Base-by-base conservation (phyloP, 2,329 filamentous ascomycete genomes). In the Aspergillus sp. region DNA sequence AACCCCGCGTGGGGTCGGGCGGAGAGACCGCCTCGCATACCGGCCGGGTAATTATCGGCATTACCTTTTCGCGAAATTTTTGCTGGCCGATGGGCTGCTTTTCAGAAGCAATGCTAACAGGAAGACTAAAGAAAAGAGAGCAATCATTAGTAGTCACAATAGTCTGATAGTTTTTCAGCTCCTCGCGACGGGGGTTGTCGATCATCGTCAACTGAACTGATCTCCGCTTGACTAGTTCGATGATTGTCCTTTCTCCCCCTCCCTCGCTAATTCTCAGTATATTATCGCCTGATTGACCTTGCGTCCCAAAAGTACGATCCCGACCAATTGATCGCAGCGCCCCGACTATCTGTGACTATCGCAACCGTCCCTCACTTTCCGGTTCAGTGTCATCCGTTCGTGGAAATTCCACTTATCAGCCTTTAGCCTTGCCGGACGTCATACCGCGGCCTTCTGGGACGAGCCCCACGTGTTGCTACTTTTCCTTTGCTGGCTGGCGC, bases 401-500 rank as follows among this genome's bases (percentile, higher is more conserved):
- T 47, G 17, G 36, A 59, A 62, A 54, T 44, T 57, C 42, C 44
- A 25, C 42, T 44, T 54, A 55, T 55, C 53, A 36, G 21, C 17
- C 23, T 44, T 30, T 55, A 30, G 53, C 39, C 13, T 60, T 65
- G 41, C 59, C 60, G 62, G 62, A 69, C 66, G 68, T 68, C 64
- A 68, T 70, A 55, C 65, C 59, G 61, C 63, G 62, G 60, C 59
- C 30, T 48, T 49, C 59, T 51, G 57, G 48, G 42, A 23, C 39
- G 41, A 47, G 48, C 66, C 68, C 64, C 66, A 69, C 66, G 65
- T 66, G 62, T 63, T 57, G 56, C 44, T 59, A 36, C 54, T 57
- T 53, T 36, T 50, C 30, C 41, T 54, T 32, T 38, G 47, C 36
- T 10, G 21, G 10, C 23, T 10, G 17, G 10, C 23, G 23, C 55